These are phyloP conservation scores for Thalassia testudinum DNA, from an alignment of 116 monocot species.

Conservation along the genomic window DNA sequence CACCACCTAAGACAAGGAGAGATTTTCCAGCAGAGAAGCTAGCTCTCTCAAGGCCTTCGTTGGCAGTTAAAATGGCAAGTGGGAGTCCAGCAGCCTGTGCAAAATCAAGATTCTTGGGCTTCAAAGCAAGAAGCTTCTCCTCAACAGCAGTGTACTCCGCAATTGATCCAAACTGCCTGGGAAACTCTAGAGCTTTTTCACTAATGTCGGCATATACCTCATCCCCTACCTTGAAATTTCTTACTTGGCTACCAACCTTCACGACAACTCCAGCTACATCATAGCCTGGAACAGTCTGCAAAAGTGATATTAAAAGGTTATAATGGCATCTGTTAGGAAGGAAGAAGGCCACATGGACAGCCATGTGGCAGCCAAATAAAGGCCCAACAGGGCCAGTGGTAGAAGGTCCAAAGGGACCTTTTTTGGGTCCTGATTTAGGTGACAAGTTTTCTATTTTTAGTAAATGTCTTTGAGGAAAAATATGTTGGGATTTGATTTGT, in stretches of 20 bases:
- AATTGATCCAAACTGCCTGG: slow-evolving; percentile 74
- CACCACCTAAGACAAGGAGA: slow-evolving; percentile 83
- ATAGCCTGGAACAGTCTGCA: slow-evolving; percentile 93
- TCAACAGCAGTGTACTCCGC: slow-evolving; percentile 90
- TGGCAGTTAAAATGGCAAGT: slow-evolving; percentile 67
- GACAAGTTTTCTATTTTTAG: too few species aligned
- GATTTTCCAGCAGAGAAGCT: slow-evolving; percentile 77
- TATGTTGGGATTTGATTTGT: too few species aligned
- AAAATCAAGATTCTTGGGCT: slow-evolving; percentile 69
- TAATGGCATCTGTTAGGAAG: too few species aligned
- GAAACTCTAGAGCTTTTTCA: slow-evolving; percentile 70
- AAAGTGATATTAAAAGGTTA: too few species aligned
- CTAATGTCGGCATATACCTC: slow-evolving; percentile 82
- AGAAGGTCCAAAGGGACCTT: too few species aligned
- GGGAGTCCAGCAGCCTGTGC: slow-evolving; percentile 61
- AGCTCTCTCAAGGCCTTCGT: slow-evolving; percentile 66
- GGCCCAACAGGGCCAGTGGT: too few species aligned
- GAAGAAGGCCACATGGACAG: too few species aligned
- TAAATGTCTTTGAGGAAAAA: too few species aligned
- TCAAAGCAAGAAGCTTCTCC: slow-evolving; percentile 67
- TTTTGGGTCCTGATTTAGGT: too few species aligned
- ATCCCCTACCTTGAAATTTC: slow-evolving; percentile 79
- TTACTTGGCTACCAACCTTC: slow-evolving; percentile 74
- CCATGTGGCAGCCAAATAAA: too few species aligned
- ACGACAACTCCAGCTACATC: slow-evolving; percentile 85